Evolutionary conservation across 345 rosid genomes (phyloP), one percentile per base, ranked within the genome.

Genomic region (Euphorbia tirucalli): DNA sequence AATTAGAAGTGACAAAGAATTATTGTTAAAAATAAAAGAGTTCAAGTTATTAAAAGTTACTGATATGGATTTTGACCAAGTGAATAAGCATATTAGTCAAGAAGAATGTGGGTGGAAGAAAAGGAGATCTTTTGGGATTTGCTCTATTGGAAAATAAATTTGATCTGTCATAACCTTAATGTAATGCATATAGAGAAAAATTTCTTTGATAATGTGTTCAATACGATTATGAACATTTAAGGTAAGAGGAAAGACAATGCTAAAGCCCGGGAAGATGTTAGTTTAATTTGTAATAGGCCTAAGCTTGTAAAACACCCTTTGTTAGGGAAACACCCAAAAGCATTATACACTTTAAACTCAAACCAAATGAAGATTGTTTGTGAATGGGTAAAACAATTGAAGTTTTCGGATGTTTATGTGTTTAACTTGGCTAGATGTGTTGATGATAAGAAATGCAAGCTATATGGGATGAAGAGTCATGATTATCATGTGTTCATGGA

Each of bases 71-170:
- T 22, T 24, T 54, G 22, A 0, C 0, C 25, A 21, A 2, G 5
- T 1, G 18, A 54, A 54, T n/a, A 21, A 9, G n/a, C n/a, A n/a
- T 0, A 8, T 0, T 1, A 1, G 0, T 4, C 3, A 2, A n/a
- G 19, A 22, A 19, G 2, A 4, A n/a, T 3, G 5, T 54, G 25
- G 59, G 0, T n/a, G 27, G 24, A 54, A 5, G 11, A 54, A 54
- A 54, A 0, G 28, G 1, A 54, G 27, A 54, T 54, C 8, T 54
- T 54, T 5, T 54, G 28, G 59, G 59, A 54, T 54, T 54, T 54
- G 27, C 59, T 24, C 0, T 54, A 54, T 21, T 54, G 59, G 32
- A 57, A 14, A 0, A 24, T 14, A 24, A 57, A 22, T 25, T 57
- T 22, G 32, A 57, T 24, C 7, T 24, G 4, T 21, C 25, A 14